Base-by-base conservation (phyloP, 805 yeast genomes). In the Lipomyces orientalis region DNA sequence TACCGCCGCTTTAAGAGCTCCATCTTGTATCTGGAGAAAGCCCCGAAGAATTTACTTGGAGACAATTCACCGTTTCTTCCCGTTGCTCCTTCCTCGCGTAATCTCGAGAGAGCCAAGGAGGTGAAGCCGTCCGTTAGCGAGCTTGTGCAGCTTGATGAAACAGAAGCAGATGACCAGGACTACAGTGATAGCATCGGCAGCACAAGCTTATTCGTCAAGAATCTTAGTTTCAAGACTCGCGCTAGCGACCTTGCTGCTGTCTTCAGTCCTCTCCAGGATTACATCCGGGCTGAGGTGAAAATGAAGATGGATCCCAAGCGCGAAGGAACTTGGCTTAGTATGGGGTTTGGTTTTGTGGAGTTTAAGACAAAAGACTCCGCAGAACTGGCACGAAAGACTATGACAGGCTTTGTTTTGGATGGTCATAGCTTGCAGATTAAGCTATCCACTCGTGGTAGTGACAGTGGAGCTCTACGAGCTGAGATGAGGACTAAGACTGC, bases 341-440 rank as follows among this genome's bases (percentile, higher is more conserved):
- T 95, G 99, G 99, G 99, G 25, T 95, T 93, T 75, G 99, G 99
- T 0, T 95, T 95, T 80, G 97, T 87, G 14, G 99, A 95, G 79
- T 95, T 92, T 79, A 86, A 82, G 73, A 86, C 93, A 1, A 86
- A 86, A 72, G 91, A 87, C 52, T 87, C 90, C 74, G 99, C 99
- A 0, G 83, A 86, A 54, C 82, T 85, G 12, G 98, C 97, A 6
- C 86, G 92, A 59, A 78, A 83, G 43, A 84, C 89, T 0, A 80
- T 92, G 81, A 91, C 93, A 77, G 96, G 91, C 2, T 84, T 87
- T 62, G 86, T 87, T 1, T 83, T 95, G 64, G 97, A 91, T 76
- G 98, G 97, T 1, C 99, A 95, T 78, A 90, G 87, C 73, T 82
- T 95, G 59, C 96, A 92, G 79, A 83, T 95, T 82, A 95, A 95